Percentiles rank a stretch among this genome's conserved stretches.
These are phyloP conservation scores for Chenopodium album DNA, from an alignment of 148 eudicot genomes.

Conservation along the genomic window DNA sequence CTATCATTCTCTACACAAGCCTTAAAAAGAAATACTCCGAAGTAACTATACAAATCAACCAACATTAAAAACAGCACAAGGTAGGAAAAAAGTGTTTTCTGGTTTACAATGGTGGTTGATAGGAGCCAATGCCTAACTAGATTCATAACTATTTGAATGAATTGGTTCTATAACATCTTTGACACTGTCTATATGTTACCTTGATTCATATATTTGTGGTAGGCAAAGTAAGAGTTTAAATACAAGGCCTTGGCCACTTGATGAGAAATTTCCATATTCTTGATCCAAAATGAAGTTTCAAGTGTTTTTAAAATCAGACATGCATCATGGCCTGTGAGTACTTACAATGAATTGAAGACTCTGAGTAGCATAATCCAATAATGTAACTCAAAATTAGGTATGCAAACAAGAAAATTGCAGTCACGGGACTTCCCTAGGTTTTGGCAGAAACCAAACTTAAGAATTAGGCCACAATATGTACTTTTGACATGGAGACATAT, in stretches of 20 bases:
- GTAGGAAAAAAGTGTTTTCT: background rate
- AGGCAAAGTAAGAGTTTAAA: background rate
- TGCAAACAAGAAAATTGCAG: background rate
- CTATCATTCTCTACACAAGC: background rate
- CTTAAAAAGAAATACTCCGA: background rate
- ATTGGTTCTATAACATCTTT: background rate
- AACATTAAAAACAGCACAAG: background rate
- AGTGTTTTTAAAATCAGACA: background rate
- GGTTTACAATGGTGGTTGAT: background rate
- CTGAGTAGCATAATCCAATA: background rate
- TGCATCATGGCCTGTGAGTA: background rate
- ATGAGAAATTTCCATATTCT: background rate
- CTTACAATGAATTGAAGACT: background rate
- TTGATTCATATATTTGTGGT: background rate
- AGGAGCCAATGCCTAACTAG: background rate
- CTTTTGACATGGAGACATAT: background rate
- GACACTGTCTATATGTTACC: background rate
- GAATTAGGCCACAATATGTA: background rate
- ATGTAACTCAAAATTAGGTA: background rate
- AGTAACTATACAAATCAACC: background rate
- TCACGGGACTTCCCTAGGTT: background rate
- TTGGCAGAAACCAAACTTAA: background rate
- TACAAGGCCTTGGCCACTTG: background rate
- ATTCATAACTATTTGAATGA: background rate
- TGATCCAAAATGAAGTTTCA: background rate